A percentile compares a stretch with the other conserved stretches of the same genome.
Evolutionary conservation across 805 yeast species (phyloP).

Genomic region (Teunomyces funiuensis): DNA sequence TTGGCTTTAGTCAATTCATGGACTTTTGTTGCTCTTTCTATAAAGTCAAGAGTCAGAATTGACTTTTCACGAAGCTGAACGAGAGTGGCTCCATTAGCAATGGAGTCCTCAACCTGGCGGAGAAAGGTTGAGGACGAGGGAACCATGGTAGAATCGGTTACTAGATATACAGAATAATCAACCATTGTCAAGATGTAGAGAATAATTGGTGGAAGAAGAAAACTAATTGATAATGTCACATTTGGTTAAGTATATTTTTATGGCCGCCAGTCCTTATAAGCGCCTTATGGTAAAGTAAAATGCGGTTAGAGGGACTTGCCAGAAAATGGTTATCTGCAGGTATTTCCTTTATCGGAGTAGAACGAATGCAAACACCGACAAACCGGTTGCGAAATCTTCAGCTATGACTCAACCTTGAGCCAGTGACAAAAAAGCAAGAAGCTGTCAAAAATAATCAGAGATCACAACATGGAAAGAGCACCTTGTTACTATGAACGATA

Average conservation of each 20-base stretch:
- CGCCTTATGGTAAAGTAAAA: background rate
- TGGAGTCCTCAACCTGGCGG: constrained; percentile 62
- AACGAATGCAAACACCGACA: too few species aligned
- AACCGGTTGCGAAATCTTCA: too few species aligned
- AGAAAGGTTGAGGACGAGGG: constrained; percentile 53
- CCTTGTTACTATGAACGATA: constrained; percentile 9
- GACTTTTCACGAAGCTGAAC: constrained; percentile 84
- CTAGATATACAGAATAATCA: constrained; percentile 70
- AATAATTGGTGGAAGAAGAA: background rate
- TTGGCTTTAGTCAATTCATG: constrained; percentile 59
- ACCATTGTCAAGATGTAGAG: constrained; percentile 13
- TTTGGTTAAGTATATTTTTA: background rate
- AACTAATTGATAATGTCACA: background rate
- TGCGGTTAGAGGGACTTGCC: background rate
- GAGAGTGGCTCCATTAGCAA: constrained; percentile 72
- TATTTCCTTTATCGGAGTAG: too few species aligned
- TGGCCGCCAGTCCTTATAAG: background rate
- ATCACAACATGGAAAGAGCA: constrained; percentile 5
- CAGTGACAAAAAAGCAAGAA: background rate
- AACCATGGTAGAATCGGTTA: constrained; percentile 75
- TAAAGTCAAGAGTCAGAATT: constrained; percentile 64
- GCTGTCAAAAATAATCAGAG: too few species aligned
- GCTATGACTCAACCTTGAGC: too few species aligned
- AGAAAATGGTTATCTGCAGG: too few species aligned
- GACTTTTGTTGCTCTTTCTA: constrained; percentile 58